Base-by-base conservation (phyloP, 2,329 filamentous ascomycete genomes). In the Monosporascus ibericus region DNA sequence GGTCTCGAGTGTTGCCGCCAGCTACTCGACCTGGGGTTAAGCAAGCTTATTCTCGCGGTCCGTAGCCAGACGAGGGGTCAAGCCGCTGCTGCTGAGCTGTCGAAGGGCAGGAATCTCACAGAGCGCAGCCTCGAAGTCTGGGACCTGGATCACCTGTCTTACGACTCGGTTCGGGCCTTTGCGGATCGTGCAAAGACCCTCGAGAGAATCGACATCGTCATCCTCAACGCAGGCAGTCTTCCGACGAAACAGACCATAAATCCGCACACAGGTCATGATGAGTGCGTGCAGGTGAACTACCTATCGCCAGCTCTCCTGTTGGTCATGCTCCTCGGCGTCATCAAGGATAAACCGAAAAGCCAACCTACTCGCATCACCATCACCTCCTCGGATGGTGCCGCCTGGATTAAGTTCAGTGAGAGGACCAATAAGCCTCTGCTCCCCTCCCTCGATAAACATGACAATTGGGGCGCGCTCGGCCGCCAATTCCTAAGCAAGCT, bases 201-300 rank as follows among this genome's bases (percentile, higher is more conserved):
- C 5, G 42, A 64, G 0, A 65, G 66, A 15, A 55, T 76, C 5
- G 72, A 77, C 53, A 65, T 68, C 9, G 66, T 63, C 14, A 64
- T 77, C 27, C 61, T 71, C 24, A 76, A 63, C 44, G 60, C 25
- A 7, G 25, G 25, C 25, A 25, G 25, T 25, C 25, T 25, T 7
- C 25, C 25, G 6, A 25, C 8, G 25, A 25, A 25, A 25, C 25
- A 25, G 25, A 61, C 6, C 61, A 70, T 0, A 18, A n/a, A 3
- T 18, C 48, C 11, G 42, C 54, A 14, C 1, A 73, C 70, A 0
- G 24, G 18, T 5, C 63, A 68, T 0, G 78, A 81, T 55, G 63
- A 64, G 17, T 72, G 66, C 5, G 59, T 81, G 37, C 77, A 76
- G 0, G 70, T 75, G 38, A 81, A 82, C 54, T 76, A 78, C 15